Percentiles rank a stretch among this genome's conserved stretches.
These are phyloP conservation scores for Neoascochyta sp. DNA, from an alignment of 2,329 filamentous ascomycete genomes.

Conservation along the genomic window DNA sequence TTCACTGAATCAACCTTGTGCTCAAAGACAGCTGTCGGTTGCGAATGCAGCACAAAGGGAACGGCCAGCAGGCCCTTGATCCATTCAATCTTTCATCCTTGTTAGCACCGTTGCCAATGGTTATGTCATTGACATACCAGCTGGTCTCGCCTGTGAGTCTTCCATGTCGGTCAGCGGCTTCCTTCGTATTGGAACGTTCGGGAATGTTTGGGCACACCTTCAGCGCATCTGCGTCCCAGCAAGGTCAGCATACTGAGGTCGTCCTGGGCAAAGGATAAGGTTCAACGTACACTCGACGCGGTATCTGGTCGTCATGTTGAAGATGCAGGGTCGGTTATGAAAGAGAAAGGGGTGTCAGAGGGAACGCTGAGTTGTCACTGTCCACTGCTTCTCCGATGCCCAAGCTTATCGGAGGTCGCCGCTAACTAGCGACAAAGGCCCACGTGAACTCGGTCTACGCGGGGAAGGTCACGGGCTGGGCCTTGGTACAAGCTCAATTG, in stretches of 20 bases:
- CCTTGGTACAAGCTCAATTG: too few species aligned
- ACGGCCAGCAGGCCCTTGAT: conserved; percentile 87
- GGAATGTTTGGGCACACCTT: conserved; percentile 46
- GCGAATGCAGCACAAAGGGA: conserved; percentile 92
- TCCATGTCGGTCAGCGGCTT: conserved; percentile 33
- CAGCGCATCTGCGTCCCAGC: conserved; percentile 53
- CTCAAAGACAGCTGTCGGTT: conserved; percentile 83
- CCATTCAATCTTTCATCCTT: conserved; percentile 66
- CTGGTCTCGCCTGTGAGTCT: conserved; percentile 89
- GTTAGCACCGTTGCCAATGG: conserved; percentile 8
- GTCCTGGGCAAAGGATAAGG: conserved; percentile 1
- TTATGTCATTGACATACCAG: conserved; percentile 60
- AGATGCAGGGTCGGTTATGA: too few species aligned
- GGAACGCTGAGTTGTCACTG: conserved; percentile 14
- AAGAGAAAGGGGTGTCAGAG: conserved; percentile 2
- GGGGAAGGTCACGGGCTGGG: too few species aligned
- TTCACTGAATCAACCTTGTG: conserved; percentile 61
- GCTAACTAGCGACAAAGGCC: conserved; percentile 12
- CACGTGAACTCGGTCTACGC: conserved; percentile 13
- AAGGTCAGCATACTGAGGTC: conserved; percentile 13
- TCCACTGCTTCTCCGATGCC: too few species aligned
- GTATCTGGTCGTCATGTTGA: conserved; percentile 42
- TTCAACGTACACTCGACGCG: conserved; percentile 39
- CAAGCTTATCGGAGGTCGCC: conserved; percentile 25
- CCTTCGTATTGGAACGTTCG: too few species aligned